phyloP scores from a whole-genome alignment of 2,329 filamentous ascomycete genomes.

The Xylaria sp. region DNA sequence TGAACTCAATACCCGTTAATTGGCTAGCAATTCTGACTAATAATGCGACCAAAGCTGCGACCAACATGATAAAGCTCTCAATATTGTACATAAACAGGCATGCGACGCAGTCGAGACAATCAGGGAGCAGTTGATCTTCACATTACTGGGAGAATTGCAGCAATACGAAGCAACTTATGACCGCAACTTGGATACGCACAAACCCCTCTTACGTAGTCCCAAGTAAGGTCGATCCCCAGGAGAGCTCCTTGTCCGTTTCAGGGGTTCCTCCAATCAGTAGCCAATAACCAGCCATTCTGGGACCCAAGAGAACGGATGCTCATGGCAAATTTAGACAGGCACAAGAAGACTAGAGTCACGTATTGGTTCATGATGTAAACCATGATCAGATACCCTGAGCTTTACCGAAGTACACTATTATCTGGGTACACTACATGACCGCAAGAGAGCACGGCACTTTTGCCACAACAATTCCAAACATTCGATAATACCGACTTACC shows the following conservation, averaged over 20 bases:
- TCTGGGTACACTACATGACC: not conserved
- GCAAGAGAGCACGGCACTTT: not conserved
- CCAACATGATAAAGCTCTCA: not conserved
- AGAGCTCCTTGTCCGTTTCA: conserved; percentile 25
- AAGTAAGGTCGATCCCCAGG: conserved; percentile 23
- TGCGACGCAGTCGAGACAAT: not conserved
- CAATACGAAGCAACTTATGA: conserved; percentile 7
- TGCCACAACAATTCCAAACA: not conserved
- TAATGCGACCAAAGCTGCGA: not conserved
- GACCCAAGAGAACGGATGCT: conserved; percentile 38
- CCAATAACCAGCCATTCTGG: conserved; percentile 31
- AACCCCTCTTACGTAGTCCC: not conserved
- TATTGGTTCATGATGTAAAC: conserved; percentile 2
- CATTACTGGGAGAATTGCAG: not conserved
- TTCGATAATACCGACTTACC: not conserved
- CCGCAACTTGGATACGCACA: conserved; percentile 16
- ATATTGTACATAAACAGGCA: not conserved
- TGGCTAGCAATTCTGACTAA: not conserved
- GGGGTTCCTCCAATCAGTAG: conserved; percentile 35
- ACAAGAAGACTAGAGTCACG: conserved; percentile 1
- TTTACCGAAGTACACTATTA: not conserved
- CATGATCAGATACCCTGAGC: not conserved
- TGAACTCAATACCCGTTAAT: not conserved
- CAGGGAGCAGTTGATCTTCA: conserved; percentile 1
- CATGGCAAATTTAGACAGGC: conserved; percentile 28